These are phyloP conservation scores for Vicia villosa DNA, from an alignment of 306 rosid species.

Conservation along the genomic window DNA sequence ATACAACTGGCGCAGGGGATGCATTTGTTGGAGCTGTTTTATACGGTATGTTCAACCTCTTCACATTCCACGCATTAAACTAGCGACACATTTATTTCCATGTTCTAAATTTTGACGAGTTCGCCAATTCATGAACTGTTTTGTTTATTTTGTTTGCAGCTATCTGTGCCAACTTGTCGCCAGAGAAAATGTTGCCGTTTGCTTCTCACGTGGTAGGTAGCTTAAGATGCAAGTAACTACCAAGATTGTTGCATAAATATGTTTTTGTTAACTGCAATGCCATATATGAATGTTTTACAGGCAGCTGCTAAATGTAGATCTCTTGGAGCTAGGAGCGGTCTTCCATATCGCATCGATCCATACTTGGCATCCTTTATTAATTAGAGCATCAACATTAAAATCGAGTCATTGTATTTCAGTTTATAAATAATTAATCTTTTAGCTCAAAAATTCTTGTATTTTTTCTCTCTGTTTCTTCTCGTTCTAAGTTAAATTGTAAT, in stretches of 20 bases:
- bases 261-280: neutral
- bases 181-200: conserved; percentile 83
- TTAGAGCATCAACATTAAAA: conserved; percentile 4
- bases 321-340: conserved; percentile 86
- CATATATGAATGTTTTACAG: conserved; percentile 43
- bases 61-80: neutral
- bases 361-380: conserved; percentile 50
- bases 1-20: conserved; percentile 98
- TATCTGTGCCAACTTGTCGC: conserved; percentile 70
- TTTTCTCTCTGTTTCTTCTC: too few species aligned
- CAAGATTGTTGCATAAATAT: conserved; percentile 5
- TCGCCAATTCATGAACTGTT: neutral
- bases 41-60: conserved; percentile 56
- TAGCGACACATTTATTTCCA: neutral
- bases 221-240: conserved; percentile 7
- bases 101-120: conserved; percentile 11
- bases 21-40: conserved; percentile 91
- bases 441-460: neutral
- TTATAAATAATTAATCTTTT: neutral
- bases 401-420: neutral
- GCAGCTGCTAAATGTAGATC: conserved; percentile 83
- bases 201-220: conserved; percentile 82
- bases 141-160: conserved; percentile 51
- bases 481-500: too few species aligned
- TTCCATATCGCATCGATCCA: conserved; percentile 67